Base-by-base conservation (phyloP, 2,329 filamentous ascomycete species). In the Colletotrichum filicis region DNA sequence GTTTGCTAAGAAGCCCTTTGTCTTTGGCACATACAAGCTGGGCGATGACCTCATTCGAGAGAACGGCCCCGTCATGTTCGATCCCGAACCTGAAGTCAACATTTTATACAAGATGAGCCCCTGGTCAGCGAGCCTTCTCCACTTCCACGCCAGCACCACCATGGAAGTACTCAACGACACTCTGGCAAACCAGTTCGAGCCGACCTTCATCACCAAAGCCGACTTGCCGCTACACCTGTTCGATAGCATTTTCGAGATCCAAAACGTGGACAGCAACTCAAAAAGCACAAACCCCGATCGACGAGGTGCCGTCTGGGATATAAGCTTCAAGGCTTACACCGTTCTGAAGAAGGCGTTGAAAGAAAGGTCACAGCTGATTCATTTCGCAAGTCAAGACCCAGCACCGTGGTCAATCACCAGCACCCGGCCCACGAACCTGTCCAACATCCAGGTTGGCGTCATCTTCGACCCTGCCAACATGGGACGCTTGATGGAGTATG, bases 51-150 rank as follows among this genome's bases (percentile, higher is more conserved):
- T 78, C 30, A 79, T 84, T 73, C 82, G 83, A 74, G 84, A 87
- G 81, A 81, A 68, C 26, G 83, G 86, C 0, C 95, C 97, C 1
- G 87, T 95, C 35, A 85, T 98, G 61, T 98, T 94, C 79, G 96
- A 98, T 80, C 90, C 91, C 0, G 85, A 86, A 28, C 89, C 93
- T 74, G 90, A 91, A 35, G 85, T 97, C 68, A 99, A 99, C 77
- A 79, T 98, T 24, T 85, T 97, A 6, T 98, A 92, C 85, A 98
- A 98, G 82, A 97, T 98, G 93, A 93, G 91, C 0, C 83, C 90
- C 16, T 98, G 93, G 92, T 97, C 95, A 9, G 97, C 95, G 76
- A 85, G 85, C 28, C 82, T 92, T 70, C 86, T 99, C 56, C 91
- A 91, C 59, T 88, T 92, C 66, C 92, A 98, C 79, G 95, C 96